Evolutionary conservation across 176 grass and related monocot species (phyloP), one percentile per base, ranked within the genome.

Genomic region (Triticum aestivum): DNA sequence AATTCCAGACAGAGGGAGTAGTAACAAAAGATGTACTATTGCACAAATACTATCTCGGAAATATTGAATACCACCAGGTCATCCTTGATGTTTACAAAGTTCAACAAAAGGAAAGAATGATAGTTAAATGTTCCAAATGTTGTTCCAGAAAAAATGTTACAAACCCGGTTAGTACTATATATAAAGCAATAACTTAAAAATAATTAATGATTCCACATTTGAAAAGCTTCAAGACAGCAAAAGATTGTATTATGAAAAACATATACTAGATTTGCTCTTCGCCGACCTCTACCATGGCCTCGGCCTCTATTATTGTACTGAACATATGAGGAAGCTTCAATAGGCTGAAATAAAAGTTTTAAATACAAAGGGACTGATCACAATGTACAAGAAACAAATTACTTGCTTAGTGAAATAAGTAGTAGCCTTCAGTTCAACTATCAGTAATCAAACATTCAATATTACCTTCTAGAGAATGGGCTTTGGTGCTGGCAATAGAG

Each of bases 281-380:
- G 93, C 61, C 87, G 88, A 27, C 88, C 88, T 89, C 93, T 90
- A 89, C 96, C 95, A 89, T 89, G 92, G 89, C 93, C 91, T 52
- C 88, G 91, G n/a, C 88, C 90, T 89, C 93, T 86, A 84, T 84
- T 90, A 11, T 90, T 86, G 88, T 92, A 90, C 79, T 88, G 87
- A 69, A 34, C 83, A 70, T 92, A 85, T 10, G 87, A 91, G 51
- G 86, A 78, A 92, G 83, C 75, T 84, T 86, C 96, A 78, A 80
- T 79, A 58, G 65, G 83, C 96, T 92, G 86, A 88, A 89, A 88
- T 63, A 29, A 75, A 87, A 87, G 30, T 67, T 82, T 70, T 70
- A 78, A 42, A 82, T 5, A 70, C 45, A 79, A 77, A 61, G 24
- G 59, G 11, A 44, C 8, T 52, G 10, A 87, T 77, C 64, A 80